These are phyloP conservation scores for Avena atlantica DNA, from an alignment of 176 grass and related monocot species.

Conservation along the genomic window DNA sequence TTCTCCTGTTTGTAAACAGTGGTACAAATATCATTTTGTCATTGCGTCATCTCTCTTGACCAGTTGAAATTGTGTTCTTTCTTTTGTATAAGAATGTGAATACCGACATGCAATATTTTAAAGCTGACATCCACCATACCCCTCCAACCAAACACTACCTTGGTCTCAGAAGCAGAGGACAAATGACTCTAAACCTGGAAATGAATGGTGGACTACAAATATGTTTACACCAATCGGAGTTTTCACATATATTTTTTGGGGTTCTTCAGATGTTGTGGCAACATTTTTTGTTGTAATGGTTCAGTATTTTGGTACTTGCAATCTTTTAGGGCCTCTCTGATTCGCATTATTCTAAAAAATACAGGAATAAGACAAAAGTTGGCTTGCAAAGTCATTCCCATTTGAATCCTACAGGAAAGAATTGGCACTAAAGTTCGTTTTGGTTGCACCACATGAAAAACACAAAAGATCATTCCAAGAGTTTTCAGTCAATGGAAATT, in stretches of 20 bases:
- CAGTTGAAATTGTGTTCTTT: neutral
- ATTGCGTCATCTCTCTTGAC: constrained; percentile 15
- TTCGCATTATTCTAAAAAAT: neutral
- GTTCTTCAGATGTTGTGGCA: neutral
- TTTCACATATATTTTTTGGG: neutral
- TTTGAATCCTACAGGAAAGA: neutral
- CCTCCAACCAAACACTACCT: neutral
- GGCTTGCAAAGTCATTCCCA: neutral
- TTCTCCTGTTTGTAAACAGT: constrained; percentile 30
- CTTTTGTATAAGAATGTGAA: constrained; percentile 15
- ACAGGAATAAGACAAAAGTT: neutral
- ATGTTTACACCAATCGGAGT: neutral
- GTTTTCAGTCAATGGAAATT: neutral
- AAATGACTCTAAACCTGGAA: neutral
- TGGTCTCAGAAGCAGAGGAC: neutral
- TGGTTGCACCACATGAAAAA: neutral
- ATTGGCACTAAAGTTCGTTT: neutral
- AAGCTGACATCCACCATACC: neutral
- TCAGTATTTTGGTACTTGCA: neutral
- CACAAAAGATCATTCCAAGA: neutral
- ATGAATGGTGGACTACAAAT: neutral
- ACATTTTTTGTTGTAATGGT: neutral
- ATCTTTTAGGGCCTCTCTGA: neutral
- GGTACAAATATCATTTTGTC: constrained; percentile 22
- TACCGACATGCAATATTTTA: neutral